Evolutionary conservation across 106 monocot genomes (phyloP), one percentile per base, ranked within the genome.

Genomic region (Dendrobium huoshanense): DNA sequence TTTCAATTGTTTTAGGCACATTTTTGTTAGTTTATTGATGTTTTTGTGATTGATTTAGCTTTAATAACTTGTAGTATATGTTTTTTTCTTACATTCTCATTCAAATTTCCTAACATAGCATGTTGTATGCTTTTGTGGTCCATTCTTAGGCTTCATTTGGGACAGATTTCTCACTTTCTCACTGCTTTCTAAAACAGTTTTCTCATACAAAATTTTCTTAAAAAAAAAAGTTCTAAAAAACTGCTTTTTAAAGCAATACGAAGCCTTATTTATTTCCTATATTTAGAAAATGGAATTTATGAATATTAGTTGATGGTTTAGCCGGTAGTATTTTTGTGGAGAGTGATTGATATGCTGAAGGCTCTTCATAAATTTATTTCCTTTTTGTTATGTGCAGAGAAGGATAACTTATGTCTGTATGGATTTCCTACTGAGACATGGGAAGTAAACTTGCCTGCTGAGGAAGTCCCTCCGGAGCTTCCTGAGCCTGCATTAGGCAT

Each of bases 381-480:
- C 70, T 70, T 74, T 74, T 74, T 44, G 5, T 41, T 37, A 44
- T 42, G 19, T n/a, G 42, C 42, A 96, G 95, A 93, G 54, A 96
- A 93, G 81, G 93, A 96, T 47, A 93, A 96, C 73, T 80, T 96
- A 48, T 96, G 95, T 74, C 81, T 96, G 43, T 96, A 96, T 85
- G 95, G 95, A 19, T 85, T 83, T 81, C 84, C 91, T 9, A 91
- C 91, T 78, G 95, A 88, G 79, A 93, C 84, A 15, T 96, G 95
- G 95, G 92, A 90, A 81, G 93, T 96, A 67, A 89, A 75, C 73
- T 79, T 96, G 78, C 95, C 95, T 51, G 95, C 91, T 27, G 95
- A 96, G 73, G 95, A 96, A 75, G 95, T 96, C 41, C 95, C 95
- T 61, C 95, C 95, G 22, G 95, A 96, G 74, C 93, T 96, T 82